Evolutionary conservation across 345 rosid species (phyloP), one percentile per base, ranked within the genome.

Genomic region (Salix purpurea): DNA sequence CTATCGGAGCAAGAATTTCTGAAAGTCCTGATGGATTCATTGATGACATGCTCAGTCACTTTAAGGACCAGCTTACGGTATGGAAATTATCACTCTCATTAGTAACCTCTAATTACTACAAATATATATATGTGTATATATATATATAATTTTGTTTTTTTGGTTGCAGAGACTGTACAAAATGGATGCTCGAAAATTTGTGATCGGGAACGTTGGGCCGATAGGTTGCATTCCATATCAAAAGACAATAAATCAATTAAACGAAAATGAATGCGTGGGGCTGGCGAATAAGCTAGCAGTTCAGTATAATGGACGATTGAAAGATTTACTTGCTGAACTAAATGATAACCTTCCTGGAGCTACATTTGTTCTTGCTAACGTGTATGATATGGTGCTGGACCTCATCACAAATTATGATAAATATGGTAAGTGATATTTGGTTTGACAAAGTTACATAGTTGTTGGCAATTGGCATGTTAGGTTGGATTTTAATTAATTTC

Each of bases 181-280:
- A 64, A 52, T 95, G 81, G 99, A 87, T 71, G 99, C 90, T 37
- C 76, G 97, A 70, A 94, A 94, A 77, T 94, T 94, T 76, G 94
- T 94, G 78, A 76, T 92, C 7, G 97, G 92, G 8, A 95, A 95
- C 40, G 97, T 92, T 0, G 99, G 93, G n/a, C 97, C 99, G 0
- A 88, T 94, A 10, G 98, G 98, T 1, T 95, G 99, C 84, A 92
- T 95, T 66, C 99, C 99, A 0, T 92, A 94, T 77, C 98, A 95
- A 74, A 91, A 85, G 79, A 91, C 96, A 0, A 83, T 91, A 37
- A 90, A 89, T 71, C 97, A 85, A 68, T 44, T 92, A 67, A 82
- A 77, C 1, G 87, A 88, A 32, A 88, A 84, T 8, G 86, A 92
- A 76, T 95, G 97, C 24, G 97, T 95, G 65, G 97, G 83, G 14